Evolutionary conservation across 2,329 filamentous ascomycete genomes (phyloP).

Genomic region (Zasmidium angulare): DNA sequence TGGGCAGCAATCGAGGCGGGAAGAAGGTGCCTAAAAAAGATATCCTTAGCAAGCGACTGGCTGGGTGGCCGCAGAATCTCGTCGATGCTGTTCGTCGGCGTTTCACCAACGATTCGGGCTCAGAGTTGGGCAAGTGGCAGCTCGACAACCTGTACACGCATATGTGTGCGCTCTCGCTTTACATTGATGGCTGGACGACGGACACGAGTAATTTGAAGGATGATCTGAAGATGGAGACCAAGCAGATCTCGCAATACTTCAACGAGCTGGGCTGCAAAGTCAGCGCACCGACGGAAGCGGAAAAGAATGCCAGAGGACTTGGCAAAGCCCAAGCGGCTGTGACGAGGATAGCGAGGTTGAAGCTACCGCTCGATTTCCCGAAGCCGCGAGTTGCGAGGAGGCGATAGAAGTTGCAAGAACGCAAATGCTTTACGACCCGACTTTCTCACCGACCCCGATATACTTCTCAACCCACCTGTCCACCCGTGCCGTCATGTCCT

Average conservation of each 20-base stretch:
- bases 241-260: constrained; percentile 69
- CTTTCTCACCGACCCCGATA: constrained; percentile 10
- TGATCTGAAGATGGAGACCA: constrained; percentile 71
- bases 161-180: constrained; percentile 68
- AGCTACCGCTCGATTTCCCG: constrained; percentile 79
- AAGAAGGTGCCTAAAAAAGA: constrained; percentile 61
- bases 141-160: constrained; percentile 71
- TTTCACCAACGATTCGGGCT: constrained; percentile 60
- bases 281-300: constrained; percentile 45
- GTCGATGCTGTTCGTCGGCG: constrained; percentile 67
- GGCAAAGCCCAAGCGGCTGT: constrained; percentile 61
- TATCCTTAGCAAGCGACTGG: constrained; percentile 58
- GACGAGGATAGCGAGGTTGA: constrained; percentile 67
- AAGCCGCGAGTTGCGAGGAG: constrained; percentile 44
- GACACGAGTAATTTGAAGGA: constrained; percentile 68
- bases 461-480: constrained; percentile 19
- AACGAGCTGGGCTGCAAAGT: constrained; percentile 72
- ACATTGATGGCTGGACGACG: constrained; percentile 71
- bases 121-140: constrained; percentile 68
- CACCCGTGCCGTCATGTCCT: constrained; percentile 17
- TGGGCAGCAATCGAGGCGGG: constrained; percentile 33
- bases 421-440: too few species aligned
- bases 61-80: constrained; percentile 58
- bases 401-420: too few species aligned
- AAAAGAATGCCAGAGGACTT: constrained; percentile 52